phyloP scores from a whole-genome alignment of 2,329 filamentous ascomycete genomes.

The Truncatella angustata region DNA sequence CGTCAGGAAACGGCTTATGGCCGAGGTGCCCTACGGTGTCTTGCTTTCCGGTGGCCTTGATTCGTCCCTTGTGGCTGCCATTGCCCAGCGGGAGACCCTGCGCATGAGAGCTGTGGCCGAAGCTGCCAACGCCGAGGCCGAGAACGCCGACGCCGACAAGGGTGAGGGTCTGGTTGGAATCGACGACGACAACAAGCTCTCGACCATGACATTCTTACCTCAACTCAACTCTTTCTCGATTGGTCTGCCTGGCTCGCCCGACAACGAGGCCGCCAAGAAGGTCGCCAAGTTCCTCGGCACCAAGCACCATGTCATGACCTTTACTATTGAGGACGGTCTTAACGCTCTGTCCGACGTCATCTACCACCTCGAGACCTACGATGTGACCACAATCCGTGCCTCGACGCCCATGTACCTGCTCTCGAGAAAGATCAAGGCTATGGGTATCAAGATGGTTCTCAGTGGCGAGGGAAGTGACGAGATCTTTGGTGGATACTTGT shows the following conservation, averaged over 20 bases:
- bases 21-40: conserved; percentile 96
- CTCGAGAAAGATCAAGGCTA: conserved; percentile 97
- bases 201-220: conserved; percentile 85
- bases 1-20: conserved; percentile 96
- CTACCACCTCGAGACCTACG: conserved; percentile 95
- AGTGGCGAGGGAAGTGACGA: conserved; percentile 96
- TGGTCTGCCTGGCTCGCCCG: conserved; percentile 86
- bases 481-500: conserved; percentile 97
- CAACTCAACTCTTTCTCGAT: conserved; percentile 99
- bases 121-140: conserved; percentile 40
- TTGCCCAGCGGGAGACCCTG: conserved; percentile 89
- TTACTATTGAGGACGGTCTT: conserved; percentile 95
- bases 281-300: conserved; percentile 97
- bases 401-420: conserved; percentile 98
- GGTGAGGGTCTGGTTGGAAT: conserved; percentile 84
- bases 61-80: conserved; percentile 90
- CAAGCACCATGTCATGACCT: conserved; percentile 97
- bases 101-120: conserved; percentile 68
- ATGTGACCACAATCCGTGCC: conserved; percentile 96
- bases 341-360: conserved; percentile 97
- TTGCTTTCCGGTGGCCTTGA: conserved; percentile 92
- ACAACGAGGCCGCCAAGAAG: conserved; percentile 87
- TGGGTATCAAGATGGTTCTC: conserved; percentile 99
- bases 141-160: conserved; percentile 53
- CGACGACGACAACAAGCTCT: conserved; percentile 86